Conservation (phyloP, 2,329 filamentous ascomycete genomes). For the Tolypocladium inflatum region DNA sequence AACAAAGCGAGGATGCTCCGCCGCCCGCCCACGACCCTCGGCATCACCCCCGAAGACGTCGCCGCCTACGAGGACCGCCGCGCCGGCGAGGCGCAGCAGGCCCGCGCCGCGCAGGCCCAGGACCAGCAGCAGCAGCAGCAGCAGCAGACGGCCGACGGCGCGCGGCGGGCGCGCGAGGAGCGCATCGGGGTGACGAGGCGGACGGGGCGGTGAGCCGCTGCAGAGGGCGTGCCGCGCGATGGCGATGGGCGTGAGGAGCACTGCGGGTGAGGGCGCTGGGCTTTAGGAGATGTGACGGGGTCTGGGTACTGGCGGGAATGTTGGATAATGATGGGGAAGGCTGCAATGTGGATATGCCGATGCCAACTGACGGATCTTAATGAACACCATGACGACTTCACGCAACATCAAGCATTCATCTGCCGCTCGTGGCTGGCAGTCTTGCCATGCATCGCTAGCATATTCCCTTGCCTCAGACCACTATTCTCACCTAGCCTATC, state of each 20-base stretch:
- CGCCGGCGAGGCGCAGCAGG: conserved; percentile 28
- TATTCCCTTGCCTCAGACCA: background rate
- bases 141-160: conserved; percentile 5
- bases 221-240: too few relatives aligned
- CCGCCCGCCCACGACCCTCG: conserved; percentile 57
- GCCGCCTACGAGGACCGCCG: conserved; percentile 60
- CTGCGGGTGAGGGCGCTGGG: background rate
- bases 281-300: too few relatives aligned
- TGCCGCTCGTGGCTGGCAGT: background rate
- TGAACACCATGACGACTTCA: background rate
- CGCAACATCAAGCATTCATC: background rate
- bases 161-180: conserved; percentile 24
- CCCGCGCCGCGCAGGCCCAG: conserved; percentile 11
- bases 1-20: conserved; percentile 44
- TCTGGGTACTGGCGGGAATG: background rate
- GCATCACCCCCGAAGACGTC: conserved; percentile 61
- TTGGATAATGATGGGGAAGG: background rate
- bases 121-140: conserved; percentile 8
- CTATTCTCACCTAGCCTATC: background rate
- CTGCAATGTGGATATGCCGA: background rate
- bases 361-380: background rate
- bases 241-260: background rate
- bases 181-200: conserved; percentile 24
- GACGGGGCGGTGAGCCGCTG: conserved; percentile 7
- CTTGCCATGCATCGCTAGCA: background rate